A percentile compares a stretch with the other conserved stretches of the same genome.
Evolutionary conservation across 805 yeast genomes (phyloP).

Genomic region (Tetrapisispora nanseiensis): DNA sequence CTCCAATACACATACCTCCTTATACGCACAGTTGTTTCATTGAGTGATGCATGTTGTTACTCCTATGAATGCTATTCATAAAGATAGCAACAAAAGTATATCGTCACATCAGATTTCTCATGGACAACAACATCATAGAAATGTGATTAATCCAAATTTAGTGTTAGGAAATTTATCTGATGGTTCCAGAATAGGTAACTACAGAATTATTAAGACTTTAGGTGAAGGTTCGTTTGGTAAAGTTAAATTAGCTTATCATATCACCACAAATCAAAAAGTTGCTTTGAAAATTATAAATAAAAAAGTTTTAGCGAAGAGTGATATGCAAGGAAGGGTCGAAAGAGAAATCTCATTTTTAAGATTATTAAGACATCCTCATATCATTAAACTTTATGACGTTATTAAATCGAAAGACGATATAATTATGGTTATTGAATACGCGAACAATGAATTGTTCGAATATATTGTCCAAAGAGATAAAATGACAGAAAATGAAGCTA

Average conservation of each 20-base stretch:
- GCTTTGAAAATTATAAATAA: conserved; percentile 89
- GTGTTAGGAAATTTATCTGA: conserved; percentile 13
- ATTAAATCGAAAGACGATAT: conserved; percentile 92
- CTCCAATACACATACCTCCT: too few species aligned
- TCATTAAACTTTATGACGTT: conserved; percentile 89
- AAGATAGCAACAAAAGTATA: neutral
- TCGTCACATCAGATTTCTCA: conserved; percentile 11
- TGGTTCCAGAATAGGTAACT: conserved; percentile 67
- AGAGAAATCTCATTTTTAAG: conserved; percentile 86
- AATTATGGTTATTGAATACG: conserved; percentile 94
- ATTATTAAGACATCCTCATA: conserved; percentile 87
- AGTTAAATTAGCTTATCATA: conserved; percentile 83
- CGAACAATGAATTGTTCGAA: conserved; percentile 92
- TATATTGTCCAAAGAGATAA: conserved; percentile 90
- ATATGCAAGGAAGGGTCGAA: conserved; percentile 95
- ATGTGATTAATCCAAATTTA: conserved; percentile 1
- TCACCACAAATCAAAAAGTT: conserved; percentile 83
- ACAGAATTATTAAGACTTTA: conserved; percentile 82
- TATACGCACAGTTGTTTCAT: too few species aligned
- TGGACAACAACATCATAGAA: conserved; percentile 14
- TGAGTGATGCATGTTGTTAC: neutral
- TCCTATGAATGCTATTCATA: conserved; percentile 2
- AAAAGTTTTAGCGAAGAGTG: conserved; percentile 84
- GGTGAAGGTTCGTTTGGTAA: conserved; percentile 98
- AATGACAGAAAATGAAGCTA: conserved; percentile 84